Evolutionary conservation across 441 rosid genomes (phyloP).

Genomic region (Populus hybrid): DNA sequence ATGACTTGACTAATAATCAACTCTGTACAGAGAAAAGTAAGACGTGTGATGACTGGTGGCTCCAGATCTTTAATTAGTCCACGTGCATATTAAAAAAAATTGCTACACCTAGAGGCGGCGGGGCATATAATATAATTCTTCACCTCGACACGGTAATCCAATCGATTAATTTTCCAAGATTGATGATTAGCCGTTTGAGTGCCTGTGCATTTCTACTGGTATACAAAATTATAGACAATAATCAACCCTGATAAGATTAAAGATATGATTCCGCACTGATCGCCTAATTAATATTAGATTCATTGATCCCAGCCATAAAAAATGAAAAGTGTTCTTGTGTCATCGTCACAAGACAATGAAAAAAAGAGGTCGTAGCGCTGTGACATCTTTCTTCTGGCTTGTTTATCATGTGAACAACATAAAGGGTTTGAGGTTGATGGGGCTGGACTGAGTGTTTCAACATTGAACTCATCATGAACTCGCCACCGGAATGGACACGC

Average conservation of each 20-base stretch:
- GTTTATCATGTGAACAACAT: not conserved
- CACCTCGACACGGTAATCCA: not conserved
- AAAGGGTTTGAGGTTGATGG: not conserved
- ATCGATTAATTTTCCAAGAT: not conserved
- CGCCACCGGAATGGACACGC: not conserved
- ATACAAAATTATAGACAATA: not conserved
- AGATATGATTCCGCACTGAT: not conserved
- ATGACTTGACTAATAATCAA: not conserved
- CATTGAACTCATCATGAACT: not conserved
- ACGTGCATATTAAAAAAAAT: not conserved
- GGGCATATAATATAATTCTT: not conserved
- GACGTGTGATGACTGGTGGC: not conserved
- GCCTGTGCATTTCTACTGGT: not conserved
- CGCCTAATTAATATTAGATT: not conserved
- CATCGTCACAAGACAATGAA: not conserved
- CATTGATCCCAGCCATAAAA: conserved; percentile 26
- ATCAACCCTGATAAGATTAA: not conserved
- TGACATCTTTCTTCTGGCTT: not conserved
- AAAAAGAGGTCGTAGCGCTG: not conserved
- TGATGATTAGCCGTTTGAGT: not conserved
- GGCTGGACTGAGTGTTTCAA: not conserved
- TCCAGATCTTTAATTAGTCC: not conserved
- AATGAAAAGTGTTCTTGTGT: conserved; percentile 1
- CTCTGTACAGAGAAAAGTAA: not conserved
- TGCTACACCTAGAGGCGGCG: not conserved